Base-by-base conservation (phyloP, 257 asterid species). In the Nicotiana tabacum region DNA sequence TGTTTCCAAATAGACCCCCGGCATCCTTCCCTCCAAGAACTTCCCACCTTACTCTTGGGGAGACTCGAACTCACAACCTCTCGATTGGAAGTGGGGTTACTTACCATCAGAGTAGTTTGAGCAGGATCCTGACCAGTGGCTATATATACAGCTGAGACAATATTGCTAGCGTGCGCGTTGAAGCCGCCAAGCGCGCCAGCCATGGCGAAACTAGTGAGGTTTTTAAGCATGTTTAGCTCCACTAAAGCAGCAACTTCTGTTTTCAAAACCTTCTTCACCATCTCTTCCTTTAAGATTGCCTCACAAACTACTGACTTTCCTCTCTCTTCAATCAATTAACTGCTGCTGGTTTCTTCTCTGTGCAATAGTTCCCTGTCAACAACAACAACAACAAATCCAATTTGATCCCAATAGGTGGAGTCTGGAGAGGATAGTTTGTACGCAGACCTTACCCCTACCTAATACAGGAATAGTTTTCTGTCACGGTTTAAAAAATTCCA, bases 61-160 rank as follows among this genome's bases (percentile, higher is more conserved):
- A 21, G 21, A 21, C 21, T 21, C 21, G 21, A 21, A 21, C 21
- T 21, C 21, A 21, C 21, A 21, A 21, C 21, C 21, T 21, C 21
- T 21, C 21, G 21, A 21, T 21, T 21, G 21, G 21, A 21, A 21
- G 21, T 21, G 21, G 21, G 21, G 21, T 21, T 21, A 21, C 21
- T 21, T 21, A 21, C 21, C 21, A 21, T 21, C 21, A 21, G 21
- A 21, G 21, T 21, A 21, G 21, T 21, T 21, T 21, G 21, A 29
- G 92, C 92, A 4, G 92, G 92, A 81, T 88, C 92, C 60, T 90
- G 92, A 15, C 92, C 92, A 1, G 92, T 90, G 86, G 92, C 92
- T 57, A 90, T 24, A 87, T 33, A 90, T 21, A 90, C 86, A 3
- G 92, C 92, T 7, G 90, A 84, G 76, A 90, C 89, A 48, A 90